Percentiles rank a stretch among this genome's conserved stretches.
These are phyloP conservation scores for Talaromyces nanjingensis DNA, from an alignment of 495 filamentous ascomycete genomes.

Conservation along the genomic window DNA sequence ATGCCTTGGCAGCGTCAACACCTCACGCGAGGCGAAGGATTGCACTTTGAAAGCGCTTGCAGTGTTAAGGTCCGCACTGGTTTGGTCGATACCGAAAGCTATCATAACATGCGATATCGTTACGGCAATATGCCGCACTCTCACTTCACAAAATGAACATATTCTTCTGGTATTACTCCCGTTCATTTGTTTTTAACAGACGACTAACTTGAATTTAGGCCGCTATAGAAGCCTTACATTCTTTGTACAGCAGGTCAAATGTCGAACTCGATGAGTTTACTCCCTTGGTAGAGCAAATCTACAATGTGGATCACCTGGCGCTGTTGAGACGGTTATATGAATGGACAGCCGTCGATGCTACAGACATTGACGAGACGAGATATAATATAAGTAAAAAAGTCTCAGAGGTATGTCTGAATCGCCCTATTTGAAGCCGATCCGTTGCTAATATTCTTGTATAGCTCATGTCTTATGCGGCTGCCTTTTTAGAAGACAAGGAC, in stretches of 20 bases:
- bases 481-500: slow-evolving; percentile 72
- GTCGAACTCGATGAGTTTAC: slow-evolving; percentile 75
- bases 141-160: slow-evolving; percentile 64
- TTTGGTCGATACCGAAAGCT: slow-evolving; percentile 81
- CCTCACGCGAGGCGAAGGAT: slow-evolving; percentile 53
- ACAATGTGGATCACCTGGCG: slow-evolving; percentile 57
- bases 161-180: slow-evolving; percentile 57
- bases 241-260: slow-evolving; percentile 66
- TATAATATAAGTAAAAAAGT: slow-evolving; percentile 90
- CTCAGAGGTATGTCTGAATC: slow-evolving; percentile 59
- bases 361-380: slow-evolving; percentile 80
- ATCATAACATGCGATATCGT: slow-evolving; percentile 63
- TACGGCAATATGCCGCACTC: slow-evolving; percentile 62
- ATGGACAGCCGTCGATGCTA: slow-evolving; percentile 72
- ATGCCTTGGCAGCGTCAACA: slow-evolving; percentile 60
- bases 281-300: slow-evolving; percentile 72
- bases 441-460: slow-evolving; percentile 19
- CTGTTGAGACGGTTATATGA: slow-evolving; percentile 72
- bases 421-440: not conserved
- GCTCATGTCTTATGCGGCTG: slow-evolving; percentile 79
- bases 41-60: slow-evolving; percentile 65
- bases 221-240: slow-evolving; percentile 75
- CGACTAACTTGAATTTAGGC: slow-evolving; percentile 44
- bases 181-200: slow-evolving; percentile 11
- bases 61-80: slow-evolving; percentile 65